phyloP scores from a whole-genome alignment of 352 stramenopile genomes.

The Phytophthora pinifolia region DNA sequence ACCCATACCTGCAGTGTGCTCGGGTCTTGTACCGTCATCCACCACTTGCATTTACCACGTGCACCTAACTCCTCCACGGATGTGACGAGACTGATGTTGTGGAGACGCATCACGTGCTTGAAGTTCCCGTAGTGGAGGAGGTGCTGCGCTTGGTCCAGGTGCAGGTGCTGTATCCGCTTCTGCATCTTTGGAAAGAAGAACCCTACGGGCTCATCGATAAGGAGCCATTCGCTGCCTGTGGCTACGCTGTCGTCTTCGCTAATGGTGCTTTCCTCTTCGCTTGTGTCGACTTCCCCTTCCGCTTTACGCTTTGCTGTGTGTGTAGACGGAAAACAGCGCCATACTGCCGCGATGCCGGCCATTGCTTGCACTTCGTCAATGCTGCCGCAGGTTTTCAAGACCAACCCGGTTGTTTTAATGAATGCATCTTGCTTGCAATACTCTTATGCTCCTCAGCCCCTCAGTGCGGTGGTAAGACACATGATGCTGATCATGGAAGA shows the following conservation, averaged over 20 bases:
- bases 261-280: constrained; percentile 18
- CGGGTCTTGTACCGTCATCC: constrained; percentile 70
- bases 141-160: constrained; percentile 64
- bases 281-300: constrained; percentile 18
- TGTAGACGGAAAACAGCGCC: constrained; percentile 6
- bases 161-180: constrained; percentile 40
- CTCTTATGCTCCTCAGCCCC: constrained; percentile 12
- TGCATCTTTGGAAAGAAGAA: constrained; percentile 50
- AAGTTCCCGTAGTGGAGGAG: constrained; percentile 61
- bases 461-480: constrained; percentile 7
- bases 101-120: constrained; percentile 49
- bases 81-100: constrained; percentile 63
- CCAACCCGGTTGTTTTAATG: constrained; percentile 8
- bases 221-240: constrained; percentile 52
- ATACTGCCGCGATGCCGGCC: constrained; percentile 10
- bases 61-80: constrained; percentile 47
- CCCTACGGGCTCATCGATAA: constrained; percentile 54
- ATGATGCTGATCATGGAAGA: neutral
- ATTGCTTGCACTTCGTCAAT: constrained; percentile 4
- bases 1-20: constrained; percentile 60
- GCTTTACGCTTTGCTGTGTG: constrained; percentile 11
- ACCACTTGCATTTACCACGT: constrained; percentile 39
- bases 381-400: neutral
- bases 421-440: constrained; percentile 14
- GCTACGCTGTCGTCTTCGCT: constrained; percentile 16